Evolutionary conservation across 2,329 filamentous ascomycete genomes (phyloP), one percentile per base, ranked within the genome.

Genomic region (Fusarium sp.): DNA sequence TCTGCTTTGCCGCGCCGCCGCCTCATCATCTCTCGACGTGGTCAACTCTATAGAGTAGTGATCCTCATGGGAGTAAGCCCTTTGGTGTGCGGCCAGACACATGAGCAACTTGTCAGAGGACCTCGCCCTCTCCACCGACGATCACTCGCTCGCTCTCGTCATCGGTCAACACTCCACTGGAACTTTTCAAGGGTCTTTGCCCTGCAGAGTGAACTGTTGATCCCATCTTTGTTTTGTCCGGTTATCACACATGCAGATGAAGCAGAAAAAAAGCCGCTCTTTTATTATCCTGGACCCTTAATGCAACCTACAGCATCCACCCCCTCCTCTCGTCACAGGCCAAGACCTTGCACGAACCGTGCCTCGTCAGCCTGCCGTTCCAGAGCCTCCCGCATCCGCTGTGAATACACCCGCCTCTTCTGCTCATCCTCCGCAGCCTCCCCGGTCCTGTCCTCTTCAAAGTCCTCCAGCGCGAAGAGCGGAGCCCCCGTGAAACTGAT

Each of bases 301-400:
- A 54, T 54, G 64, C 31, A 64, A 69, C 35, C 37, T 27, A 50
- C 50, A 72, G 50, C 41, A 43, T 9, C 41, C 59, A 60, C 67
- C 64, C 67, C 43, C 50, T 62, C 27, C 27, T 29, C 27, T 29
- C 27, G 27, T 29, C 27, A 29, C 52, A 77, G 39, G 27, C 78
- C 92, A 76, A 95, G 86, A 29, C 91, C 90, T 73, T 89, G 89
- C 81, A 96, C 89, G 82, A 94, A 95, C 74, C 92, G 87, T 68
- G 93, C 90, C 82, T 97, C 94, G 80, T 95, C 91, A 11, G 94
- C 94, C 83, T 97, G 94, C 74, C 87, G 86, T 83, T 94, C 90
- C 68, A 98, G 84, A 22, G 94, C 94, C 76, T 88, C 86, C 72
- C 94, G 89, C 93, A 98, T 95, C 75, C 86, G 89, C 64, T 89